A percentile compares a stretch with the other conserved stretches of the same genome.
Evolutionary conservation across 1,284 basidiomycete species (phyloP).

Genomic region (Tremellales sp.): DNA sequence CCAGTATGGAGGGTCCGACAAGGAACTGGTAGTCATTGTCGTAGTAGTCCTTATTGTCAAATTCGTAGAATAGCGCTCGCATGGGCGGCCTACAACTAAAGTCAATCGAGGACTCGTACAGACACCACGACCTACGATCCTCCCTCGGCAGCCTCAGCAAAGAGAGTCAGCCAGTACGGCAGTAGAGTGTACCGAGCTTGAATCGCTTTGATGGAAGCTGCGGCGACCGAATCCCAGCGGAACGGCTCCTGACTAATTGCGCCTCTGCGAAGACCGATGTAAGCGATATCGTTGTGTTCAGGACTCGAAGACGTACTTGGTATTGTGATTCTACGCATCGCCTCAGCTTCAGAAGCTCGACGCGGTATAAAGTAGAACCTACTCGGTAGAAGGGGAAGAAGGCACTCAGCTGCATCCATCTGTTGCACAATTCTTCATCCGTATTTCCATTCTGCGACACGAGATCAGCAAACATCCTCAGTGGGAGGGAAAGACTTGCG

Average conservation of each 20-base stretch:
- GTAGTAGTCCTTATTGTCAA: constrained; percentile 64
- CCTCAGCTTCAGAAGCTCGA: no score
- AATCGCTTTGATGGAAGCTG: constrained; percentile 68
- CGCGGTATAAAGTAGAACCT: no score
- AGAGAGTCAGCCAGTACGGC: constrained; percentile 72
- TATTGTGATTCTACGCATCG: constrained; percentile 46
- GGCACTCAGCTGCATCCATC: constrained; percentile 75
- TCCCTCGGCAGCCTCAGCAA: constrained; percentile 60
- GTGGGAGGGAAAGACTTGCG: no score
- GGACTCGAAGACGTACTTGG: constrained; percentile 7
- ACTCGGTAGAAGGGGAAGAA: constrained; percentile 47
- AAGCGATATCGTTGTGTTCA: no score
- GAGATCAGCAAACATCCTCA: no score
- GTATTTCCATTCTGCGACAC: no score
- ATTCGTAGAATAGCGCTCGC: constrained; percentile 70
- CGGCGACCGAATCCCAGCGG: constrained; percentile 68
- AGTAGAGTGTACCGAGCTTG: constrained; percentile 62
- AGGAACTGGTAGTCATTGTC: constrained; percentile 65
- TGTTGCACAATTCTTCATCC: constrained; percentile 72
- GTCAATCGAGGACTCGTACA: no score
- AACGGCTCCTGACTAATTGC: constrained; percentile 61
- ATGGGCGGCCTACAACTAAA: constrained; percentile 58
- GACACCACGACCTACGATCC: constrained; percentile 53
- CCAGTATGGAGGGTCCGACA: constrained; percentile 63
- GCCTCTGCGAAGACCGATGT: no score